Conservation (phyloP, 306 rosid species). For the Acacia melanoxylon region DNA sequence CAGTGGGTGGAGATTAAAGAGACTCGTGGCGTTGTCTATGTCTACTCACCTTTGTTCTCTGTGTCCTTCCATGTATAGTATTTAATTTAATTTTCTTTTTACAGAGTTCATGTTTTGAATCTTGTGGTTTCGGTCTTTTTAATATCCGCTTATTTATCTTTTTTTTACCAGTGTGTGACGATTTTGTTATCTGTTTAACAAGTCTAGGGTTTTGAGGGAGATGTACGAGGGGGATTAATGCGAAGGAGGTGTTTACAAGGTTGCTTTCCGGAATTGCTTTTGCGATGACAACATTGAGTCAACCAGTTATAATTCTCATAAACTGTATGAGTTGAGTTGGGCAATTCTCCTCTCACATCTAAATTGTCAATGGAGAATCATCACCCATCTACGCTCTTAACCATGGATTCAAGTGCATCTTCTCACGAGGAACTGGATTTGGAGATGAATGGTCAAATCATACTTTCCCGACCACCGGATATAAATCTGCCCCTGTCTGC, state of each 20-base stretch:
- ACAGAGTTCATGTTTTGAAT: neutral
- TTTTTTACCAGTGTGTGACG: neutral
- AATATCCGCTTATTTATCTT: neutral
- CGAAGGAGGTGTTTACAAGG: neutral
- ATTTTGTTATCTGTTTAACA: neutral
- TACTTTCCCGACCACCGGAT: neutral
- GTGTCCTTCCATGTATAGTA: neutral
- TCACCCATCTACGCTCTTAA: conserved; percentile 3
- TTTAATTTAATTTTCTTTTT: neutral
- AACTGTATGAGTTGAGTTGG: neutral
- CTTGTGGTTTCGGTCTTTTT: neutral
- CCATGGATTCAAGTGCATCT: conserved; percentile 3
- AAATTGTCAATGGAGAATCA: neutral
- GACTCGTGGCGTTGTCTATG: neutral
- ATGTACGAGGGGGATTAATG: neutral
- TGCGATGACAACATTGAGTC: neutral
- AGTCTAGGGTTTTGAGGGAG: conserved; percentile 3
- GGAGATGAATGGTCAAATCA: neutral
- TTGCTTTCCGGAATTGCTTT: neutral
- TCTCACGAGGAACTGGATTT: neutral
- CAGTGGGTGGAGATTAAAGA: neutral
- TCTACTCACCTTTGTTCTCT: neutral
- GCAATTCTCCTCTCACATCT: neutral
- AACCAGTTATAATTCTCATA: neutral
- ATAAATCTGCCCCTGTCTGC: neutral